Percentiles rank a stretch among this genome's conserved stretches.
These are phyloP conservation scores for Erigeron philadelphicus DNA, from an alignment of 140 eudicot genomes.

Conservation along the genomic window DNA sequence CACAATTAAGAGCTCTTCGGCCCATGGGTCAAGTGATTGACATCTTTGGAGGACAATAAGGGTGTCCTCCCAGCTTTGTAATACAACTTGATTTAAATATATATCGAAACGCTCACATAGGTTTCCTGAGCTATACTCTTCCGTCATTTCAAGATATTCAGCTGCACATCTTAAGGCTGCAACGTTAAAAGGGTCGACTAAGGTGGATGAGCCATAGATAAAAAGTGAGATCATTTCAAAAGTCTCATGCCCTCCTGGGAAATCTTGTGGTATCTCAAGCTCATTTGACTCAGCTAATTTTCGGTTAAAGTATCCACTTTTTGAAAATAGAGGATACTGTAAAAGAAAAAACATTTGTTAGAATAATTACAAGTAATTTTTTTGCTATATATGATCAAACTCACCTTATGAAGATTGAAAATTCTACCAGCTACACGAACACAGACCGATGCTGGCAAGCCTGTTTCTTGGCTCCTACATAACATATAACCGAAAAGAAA, in stretches of 20 bases:
- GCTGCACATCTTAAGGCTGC: slow-evolving; percentile 89
- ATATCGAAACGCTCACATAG: slow-evolving; percentile 82
- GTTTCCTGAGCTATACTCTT: slow-evolving; percentile 53
- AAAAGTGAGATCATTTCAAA: slow-evolving; percentile 87
- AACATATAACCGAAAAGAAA: slow-evolving; percentile 14
- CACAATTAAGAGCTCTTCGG: slow-evolving; percentile 89
- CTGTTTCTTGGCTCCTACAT: slow-evolving; percentile 90
- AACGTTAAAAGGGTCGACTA: slow-evolving; percentile 74
- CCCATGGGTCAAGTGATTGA: slow-evolving; percentile 63
- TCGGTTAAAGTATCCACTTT: slow-evolving; percentile 75
- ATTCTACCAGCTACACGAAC: slow-evolving; percentile 59
- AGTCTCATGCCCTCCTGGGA: slow-evolving; percentile 86
- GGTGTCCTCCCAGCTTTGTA: slow-evolving; percentile 90
- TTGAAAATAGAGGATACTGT: slow-evolving; percentile 63
- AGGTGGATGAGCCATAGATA: slow-evolving; percentile 76
- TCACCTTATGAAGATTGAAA: slow-evolving; percentile 84
- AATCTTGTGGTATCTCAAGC: slow-evolving; percentile 57
- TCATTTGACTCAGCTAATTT: slow-evolving; percentile 49
- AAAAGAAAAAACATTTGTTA: slow-evolving; percentile 13
- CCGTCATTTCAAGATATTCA: slow-evolving; percentile 70
- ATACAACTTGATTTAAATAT: slow-evolving; percentile 86
- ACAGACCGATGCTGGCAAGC: slow-evolving; percentile 69
- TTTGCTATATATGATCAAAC: neutral
- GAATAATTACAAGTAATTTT: neutral
- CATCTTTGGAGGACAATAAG: slow-evolving; percentile 72